Percentiles rank a stretch among this genome's conserved stretches.
phyloP scores from a whole-genome alignment of 768 basidiomycete genomes.

The Serendipita sp. region DNA sequence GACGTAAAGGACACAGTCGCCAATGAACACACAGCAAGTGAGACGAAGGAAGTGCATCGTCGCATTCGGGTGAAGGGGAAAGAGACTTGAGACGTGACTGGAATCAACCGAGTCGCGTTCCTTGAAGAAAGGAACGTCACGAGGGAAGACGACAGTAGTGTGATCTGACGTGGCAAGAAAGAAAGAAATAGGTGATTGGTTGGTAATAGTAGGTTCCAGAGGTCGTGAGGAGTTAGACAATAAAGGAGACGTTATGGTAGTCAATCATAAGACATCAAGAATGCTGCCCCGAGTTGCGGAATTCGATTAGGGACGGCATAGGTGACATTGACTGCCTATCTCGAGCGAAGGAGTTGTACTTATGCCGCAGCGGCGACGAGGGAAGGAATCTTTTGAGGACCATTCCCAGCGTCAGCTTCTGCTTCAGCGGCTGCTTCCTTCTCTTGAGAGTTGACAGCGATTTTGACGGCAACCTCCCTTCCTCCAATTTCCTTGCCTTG shows the following conservation, averaged over 20 bases:
- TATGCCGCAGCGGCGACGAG: constrained; percentile 22
- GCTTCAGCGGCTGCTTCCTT: constrained; percentile 26
- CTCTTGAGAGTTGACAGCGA: constrained; percentile 71
- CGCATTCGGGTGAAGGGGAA: not conserved
- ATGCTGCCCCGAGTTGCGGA: not conserved
- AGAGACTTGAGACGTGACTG: not conserved
- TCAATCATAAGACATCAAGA: not conserved
- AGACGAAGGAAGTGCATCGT: not conserved
- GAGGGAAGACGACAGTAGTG: not conserved
- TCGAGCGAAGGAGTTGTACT: constrained; percentile 10
- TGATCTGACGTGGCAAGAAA: not conserved
- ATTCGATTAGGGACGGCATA: not conserved
- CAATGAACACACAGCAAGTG: not conserved
- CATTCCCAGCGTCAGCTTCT: constrained; percentile 14
- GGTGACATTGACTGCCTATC: constrained; percentile 9
- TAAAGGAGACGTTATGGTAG: not conserved
- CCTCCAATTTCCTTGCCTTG: constrained; percentile 81
- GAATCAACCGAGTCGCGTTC: not conserved
- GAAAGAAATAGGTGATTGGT: not conserved
- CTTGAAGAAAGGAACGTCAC: not conserved
- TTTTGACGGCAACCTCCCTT: constrained; percentile 78
- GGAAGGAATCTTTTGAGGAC: constrained; percentile 11
- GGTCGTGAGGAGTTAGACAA: not conserved
- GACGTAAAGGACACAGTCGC: not conserved
- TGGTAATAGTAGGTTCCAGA: not conserved